Percentiles rank a stretch among this genome's conserved stretches.
Conservation (phyloP, 345 rosid genomes). For the Euphorbia peplus region DNA sequence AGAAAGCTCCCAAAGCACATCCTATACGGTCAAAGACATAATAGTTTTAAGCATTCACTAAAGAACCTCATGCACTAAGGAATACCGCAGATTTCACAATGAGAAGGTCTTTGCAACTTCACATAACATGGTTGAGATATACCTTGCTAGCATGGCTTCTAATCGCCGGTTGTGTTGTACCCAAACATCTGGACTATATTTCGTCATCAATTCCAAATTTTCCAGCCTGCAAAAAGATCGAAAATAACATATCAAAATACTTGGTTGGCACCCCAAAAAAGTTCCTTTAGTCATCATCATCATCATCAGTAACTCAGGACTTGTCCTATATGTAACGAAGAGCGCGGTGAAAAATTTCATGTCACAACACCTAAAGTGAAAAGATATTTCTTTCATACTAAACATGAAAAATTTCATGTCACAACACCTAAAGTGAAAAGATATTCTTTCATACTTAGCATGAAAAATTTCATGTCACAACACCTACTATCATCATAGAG, state of each 20-base stretch:
- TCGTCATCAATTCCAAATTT: constrained; percentile 83
- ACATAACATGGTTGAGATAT: not conserved
- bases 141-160: constrained; percentile 76
- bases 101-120: not conserved
- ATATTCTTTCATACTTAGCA: too few relatives aligned
- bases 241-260: not conserved
- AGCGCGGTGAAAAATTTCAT: not conserved
- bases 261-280: not conserved
- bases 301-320: not conserved
- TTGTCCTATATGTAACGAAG: not conserved
- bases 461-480: too few relatives aligned
- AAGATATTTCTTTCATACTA: too few relatives aligned
- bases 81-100: not conserved
- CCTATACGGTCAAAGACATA: not conserved
- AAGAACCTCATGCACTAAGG: too few relatives aligned
- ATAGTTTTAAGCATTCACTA: not conserved
- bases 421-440: too few relatives aligned
- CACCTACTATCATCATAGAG: not conserved
- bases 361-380: not conserved
- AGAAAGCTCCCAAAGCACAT: not conserved
- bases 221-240: constrained; percentile 59
- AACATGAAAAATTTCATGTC: too few relatives aligned
- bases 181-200: constrained; percentile 83
- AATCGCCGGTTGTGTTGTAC: constrained; percentile 62
- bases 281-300: not conserved